phyloP scores from a whole-genome alignment of 78 protist species.

The Trichosphaerium sp. region DNA sequence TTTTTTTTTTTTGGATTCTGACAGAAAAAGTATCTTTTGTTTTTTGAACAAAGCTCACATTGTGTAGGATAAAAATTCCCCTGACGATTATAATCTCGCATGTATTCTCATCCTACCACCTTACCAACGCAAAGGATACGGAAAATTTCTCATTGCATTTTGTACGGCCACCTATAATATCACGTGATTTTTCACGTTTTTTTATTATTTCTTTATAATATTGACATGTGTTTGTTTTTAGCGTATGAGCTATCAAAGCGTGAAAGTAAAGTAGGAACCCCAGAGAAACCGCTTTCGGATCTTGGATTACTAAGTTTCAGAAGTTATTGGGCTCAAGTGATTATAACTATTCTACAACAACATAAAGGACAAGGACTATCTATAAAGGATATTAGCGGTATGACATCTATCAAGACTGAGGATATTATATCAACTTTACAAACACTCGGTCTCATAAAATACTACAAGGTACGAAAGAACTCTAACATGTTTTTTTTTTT shows the following conservation, averaged over 20 bases:
- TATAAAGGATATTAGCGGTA: slow-evolving; percentile 44
- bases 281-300: slow-evolving; percentile 97
- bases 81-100: slow-evolving; percentile 77
- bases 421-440: slow-evolving; percentile 75
- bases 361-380: slow-evolving; percentile 29
- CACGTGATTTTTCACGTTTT: neutral
- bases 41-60: neutral
- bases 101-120: slow-evolving; percentile 93
- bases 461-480: too few relatives aligned
- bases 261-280: slow-evolving; percentile 88
- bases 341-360: slow-evolving; percentile 19
- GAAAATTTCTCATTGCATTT: slow-evolving; percentile 78
- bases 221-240: neutral
- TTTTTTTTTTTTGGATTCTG: neutral
- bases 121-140: slow-evolving; percentile 88
- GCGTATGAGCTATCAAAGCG: slow-evolving; percentile 80
- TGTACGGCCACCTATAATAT: slow-evolving; percentile 14
- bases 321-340: slow-evolving; percentile 68
- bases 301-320: slow-evolving; percentile 82
- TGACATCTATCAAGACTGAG: slow-evolving; percentile 58
- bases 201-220: neutral
- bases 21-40: neutral
- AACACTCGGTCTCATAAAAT: slow-evolving; percentile 60
- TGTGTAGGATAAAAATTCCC: slow-evolving; percentile 66
- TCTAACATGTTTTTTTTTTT: too few relatives aligned